Conservation (phyloP, 352 stramenopile genomes). For the Globisporangium sylvaticum region DNA sequence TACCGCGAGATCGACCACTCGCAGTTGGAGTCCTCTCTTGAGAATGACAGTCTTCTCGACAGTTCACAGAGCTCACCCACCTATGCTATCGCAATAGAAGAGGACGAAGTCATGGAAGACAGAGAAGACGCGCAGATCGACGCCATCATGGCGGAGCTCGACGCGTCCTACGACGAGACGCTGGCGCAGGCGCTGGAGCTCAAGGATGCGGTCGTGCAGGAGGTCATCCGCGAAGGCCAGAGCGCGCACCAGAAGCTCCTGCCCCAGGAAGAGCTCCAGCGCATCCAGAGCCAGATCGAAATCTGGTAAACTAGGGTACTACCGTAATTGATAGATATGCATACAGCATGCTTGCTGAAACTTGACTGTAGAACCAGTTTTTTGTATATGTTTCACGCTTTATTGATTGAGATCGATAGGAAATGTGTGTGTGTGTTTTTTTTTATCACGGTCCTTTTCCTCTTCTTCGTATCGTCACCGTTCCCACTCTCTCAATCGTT, state of each 20-base stretch:
- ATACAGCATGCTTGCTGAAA: neutral
- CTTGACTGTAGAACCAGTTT: neutral
- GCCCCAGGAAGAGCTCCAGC: slow-evolving; percentile 63
- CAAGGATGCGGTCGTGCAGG: slow-evolving; percentile 38
- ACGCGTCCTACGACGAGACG: slow-evolving; percentile 38
- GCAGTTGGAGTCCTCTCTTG: slow-evolving; percentile 35
- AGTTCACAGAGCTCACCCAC: slow-evolving; percentile 16
- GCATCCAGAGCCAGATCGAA: slow-evolving; percentile 75
- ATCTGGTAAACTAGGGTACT: slow-evolving; percentile 44
- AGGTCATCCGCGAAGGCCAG: slow-evolving; percentile 41
- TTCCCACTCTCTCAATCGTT: neutral
- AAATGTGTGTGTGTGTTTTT: no score
- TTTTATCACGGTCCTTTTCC: neutral
- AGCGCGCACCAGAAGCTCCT: slow-evolving; percentile 45
- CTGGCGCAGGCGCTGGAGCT: slow-evolving; percentile 34
- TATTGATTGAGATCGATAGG: neutral
- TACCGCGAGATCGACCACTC: slow-evolving; percentile 22
- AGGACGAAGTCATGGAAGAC: slow-evolving; percentile 21
- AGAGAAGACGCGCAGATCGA: slow-evolving; percentile 44
- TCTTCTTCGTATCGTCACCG: neutral
- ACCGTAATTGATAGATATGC: neutral
- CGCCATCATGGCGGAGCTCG: slow-evolving; percentile 41
- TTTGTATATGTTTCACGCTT: neutral
- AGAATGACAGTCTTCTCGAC: slow-evolving; percentile 36
- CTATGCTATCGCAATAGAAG: slow-evolving; percentile 32